Conservation (phyloP, 352 stramenopile genomes). For the Phytopythium ostracodes region DNA sequence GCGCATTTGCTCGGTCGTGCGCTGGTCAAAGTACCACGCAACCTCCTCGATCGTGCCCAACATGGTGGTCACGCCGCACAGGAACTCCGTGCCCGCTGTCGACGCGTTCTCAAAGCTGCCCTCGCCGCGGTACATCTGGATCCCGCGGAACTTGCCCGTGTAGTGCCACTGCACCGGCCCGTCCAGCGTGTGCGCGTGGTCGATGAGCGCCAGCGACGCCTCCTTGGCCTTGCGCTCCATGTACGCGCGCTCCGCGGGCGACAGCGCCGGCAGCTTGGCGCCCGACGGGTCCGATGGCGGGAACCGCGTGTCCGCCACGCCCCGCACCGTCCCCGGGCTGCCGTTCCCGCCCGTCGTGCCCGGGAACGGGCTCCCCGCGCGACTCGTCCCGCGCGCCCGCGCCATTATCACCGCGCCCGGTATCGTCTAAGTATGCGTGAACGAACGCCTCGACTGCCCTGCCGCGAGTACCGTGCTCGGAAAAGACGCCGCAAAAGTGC, state of each 20-base stretch:
- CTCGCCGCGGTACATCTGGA: conserved; percentile 82
- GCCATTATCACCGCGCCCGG: neutral
- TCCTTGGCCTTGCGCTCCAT: conserved; percentile 68
- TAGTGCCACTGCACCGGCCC: conserved; percentile 74
- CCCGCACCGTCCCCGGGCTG: neutral
- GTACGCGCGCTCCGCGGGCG: conserved; percentile 41
- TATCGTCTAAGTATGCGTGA: neutral
- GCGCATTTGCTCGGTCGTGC: conserved; percentile 53
- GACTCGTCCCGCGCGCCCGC: neutral
- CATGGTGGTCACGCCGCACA: conserved; percentile 78
- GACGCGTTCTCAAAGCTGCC: conserved; percentile 33
- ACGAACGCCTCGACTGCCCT: neutral
- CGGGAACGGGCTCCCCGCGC: conserved; percentile 3
- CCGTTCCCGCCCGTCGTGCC: neutral
- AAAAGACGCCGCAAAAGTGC: conserved; percentile 2
- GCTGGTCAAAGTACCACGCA: conserved; percentile 61
- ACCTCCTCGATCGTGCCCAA: conserved; percentile 65
- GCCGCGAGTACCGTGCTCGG: conserved; percentile 6
- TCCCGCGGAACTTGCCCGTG: conserved; percentile 65
- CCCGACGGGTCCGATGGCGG: conserved; percentile 3
- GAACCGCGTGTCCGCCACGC: conserved; percentile 8
- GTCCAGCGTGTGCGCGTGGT: conserved; percentile 70
- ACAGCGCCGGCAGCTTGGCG: conserved; percentile 20
- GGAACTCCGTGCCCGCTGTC: conserved; percentile 45
- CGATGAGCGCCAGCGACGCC: conserved; percentile 58